These are phyloP conservation scores for Syzygium aqueum DNA, from an alignment of 345 rosid species.

Conservation along the genomic window DNA sequence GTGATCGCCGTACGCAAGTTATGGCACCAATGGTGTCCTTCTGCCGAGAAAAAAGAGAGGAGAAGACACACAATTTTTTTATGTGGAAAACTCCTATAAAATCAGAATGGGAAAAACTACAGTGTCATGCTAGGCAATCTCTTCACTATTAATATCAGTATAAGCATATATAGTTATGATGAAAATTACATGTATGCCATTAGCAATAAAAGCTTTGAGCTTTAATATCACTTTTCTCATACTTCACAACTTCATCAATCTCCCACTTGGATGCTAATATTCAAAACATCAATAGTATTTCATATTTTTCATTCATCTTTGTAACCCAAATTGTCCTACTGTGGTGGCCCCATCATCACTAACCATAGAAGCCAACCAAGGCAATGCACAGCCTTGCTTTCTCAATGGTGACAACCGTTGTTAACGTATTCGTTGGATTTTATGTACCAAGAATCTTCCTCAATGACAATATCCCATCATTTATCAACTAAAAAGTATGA, in stretches of 20 bases:
- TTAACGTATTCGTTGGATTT: background rate
- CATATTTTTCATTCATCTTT: too few species aligned
- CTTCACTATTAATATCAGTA: background rate
- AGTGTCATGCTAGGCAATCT: accelerated
- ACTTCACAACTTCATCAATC: too few species aligned
- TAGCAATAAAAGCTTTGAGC: too few species aligned
- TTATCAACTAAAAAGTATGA: too few species aligned
- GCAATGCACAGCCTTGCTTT: background rate
- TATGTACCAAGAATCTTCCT: background rate
- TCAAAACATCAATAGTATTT: too few species aligned
- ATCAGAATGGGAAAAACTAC: background rate
- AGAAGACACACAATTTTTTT: background rate
- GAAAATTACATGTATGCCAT: too few species aligned
- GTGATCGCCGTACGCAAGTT: too few species aligned
- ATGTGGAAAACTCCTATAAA: background rate
- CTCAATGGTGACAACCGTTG: background rate
- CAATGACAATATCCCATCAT: background rate
- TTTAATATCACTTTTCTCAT: too few species aligned
- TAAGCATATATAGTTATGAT: too few species aligned
- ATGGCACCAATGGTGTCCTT: too few species aligned
- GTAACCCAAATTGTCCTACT: background rate
- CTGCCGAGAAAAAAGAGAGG: background rate
- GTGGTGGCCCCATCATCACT: background rate
- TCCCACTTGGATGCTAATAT: too few species aligned
- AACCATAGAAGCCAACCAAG: background rate